phyloP scores from a whole-genome alignment of 192 early-diverging fungal genomes.

The Coemansia furcata region DNA sequence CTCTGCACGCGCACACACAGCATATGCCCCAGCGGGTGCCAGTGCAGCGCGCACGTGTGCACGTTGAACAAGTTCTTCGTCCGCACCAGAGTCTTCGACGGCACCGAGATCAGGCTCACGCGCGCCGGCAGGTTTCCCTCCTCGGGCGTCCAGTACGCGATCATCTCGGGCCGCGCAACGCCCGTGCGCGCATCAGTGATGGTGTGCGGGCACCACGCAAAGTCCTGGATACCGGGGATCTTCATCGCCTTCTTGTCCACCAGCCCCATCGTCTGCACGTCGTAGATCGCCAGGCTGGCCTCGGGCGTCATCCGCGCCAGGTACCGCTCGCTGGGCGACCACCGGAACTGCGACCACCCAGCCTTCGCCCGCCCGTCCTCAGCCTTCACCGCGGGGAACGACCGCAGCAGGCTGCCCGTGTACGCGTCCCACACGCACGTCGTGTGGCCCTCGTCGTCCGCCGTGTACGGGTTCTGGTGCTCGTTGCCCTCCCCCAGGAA shows the following conservation, averaged over 20 bases:
- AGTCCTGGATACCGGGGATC: conserved; percentile 72
- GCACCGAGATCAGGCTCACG: conserved; percentile 87
- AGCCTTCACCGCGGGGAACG: conserved; percentile 65
- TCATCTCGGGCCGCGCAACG: conserved; percentile 56
- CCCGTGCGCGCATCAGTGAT: conserved; percentile 38
- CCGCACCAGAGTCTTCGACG: conserved; percentile 78
- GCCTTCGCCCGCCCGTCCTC: conserved; percentile 59
- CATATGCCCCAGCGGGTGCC: conserved; percentile 88
- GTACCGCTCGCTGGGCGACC: conserved; percentile 93
- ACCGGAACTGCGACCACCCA: conserved; percentile 93
- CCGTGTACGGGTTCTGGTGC: conserved; percentile 67
- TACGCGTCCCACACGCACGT: conserved; percentile 88
- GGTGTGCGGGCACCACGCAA: conserved; percentile 70
- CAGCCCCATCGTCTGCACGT: conserved; percentile 90
- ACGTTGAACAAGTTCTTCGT: conserved; percentile 99
- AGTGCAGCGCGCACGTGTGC: conserved; percentile 81
- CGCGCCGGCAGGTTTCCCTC: conserved; percentile 93
- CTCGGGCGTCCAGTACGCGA: conserved; percentile 97
- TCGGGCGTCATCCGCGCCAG: conserved; percentile 83
- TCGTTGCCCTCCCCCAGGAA: conserved; percentile 55
- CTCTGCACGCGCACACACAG: conserved; percentile 92
- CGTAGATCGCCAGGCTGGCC: conserved; percentile 80
- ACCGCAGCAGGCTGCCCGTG: conserved; percentile 82
- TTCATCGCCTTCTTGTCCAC: conserved; percentile 93
- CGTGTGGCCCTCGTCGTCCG: conserved; percentile 71